Evolutionary conservation across 306 rosid genomes (phyloP).

Genomic region (Quercus mongolica): DNA sequence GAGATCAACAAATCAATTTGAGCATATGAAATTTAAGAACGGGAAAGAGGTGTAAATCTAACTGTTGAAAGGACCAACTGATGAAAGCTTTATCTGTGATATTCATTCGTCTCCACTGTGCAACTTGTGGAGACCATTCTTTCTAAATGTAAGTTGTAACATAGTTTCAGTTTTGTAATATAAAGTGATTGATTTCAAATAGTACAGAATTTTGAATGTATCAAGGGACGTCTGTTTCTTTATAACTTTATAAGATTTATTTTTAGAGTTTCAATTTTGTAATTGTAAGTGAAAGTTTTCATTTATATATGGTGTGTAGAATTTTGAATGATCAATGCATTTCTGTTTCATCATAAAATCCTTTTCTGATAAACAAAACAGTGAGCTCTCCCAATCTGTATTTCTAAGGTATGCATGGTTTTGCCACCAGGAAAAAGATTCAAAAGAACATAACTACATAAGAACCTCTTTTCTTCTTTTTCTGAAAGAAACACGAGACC

Average conservation of each 20-base stretch:
- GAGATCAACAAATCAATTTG: constrained; percentile 29
- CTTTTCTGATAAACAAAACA: not conserved
- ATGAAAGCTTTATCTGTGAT: constrained; percentile 25
- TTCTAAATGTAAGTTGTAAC: constrained; percentile 30
- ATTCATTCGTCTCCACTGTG: constrained; percentile 22
- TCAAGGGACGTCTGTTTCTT: constrained; percentile 9
- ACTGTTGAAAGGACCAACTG: constrained; percentile 26
- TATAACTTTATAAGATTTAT: not conserved
- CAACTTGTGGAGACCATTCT: constrained; percentile 7
- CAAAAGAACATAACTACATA: too few relatives aligned
- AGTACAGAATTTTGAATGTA: constrained; percentile 28
- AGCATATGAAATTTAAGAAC: constrained; percentile 40
- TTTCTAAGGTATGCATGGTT: too few relatives aligned
- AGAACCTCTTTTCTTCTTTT: too few relatives aligned
- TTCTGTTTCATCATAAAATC: too few relatives aligned
- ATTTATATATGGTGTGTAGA: too few relatives aligned
- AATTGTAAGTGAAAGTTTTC: too few relatives aligned
- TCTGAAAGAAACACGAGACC: too few relatives aligned
- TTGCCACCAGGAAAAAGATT: too few relatives aligned
- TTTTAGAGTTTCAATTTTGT: not conserved
- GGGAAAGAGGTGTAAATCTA: constrained; percentile 36
- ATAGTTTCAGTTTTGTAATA: constrained; percentile 38
- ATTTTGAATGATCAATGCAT: too few relatives aligned
- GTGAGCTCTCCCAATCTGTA: not conserved
- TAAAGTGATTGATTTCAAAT: constrained; percentile 19